These are phyloP conservation scores for Colletotrichum simmondsii DNA, from an alignment of 2,329 filamentous ascomycete genomes.

Conservation along the genomic window DNA sequence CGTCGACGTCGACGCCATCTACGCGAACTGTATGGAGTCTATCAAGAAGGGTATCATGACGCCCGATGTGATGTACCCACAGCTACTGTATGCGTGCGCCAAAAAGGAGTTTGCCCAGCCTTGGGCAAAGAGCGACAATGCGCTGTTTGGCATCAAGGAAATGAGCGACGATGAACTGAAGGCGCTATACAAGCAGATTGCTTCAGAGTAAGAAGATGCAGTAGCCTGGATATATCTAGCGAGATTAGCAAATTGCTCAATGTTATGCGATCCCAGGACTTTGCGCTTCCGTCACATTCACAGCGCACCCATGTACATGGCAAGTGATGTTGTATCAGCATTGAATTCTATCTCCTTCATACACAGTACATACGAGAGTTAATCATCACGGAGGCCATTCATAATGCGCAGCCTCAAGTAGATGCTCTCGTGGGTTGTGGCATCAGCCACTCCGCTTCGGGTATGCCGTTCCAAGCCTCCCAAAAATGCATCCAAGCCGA, in stretches of 20 bases:
- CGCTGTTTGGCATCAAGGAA: constrained; percentile 35
- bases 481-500: constrained; percentile 30
- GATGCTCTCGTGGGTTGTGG: constrained; percentile 17
- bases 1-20: constrained; percentile 34
- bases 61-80: constrained; percentile 30
- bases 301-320: background rate
- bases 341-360: constrained; percentile 36
- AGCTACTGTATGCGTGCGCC: constrained; percentile 36
- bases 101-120: constrained; percentile 31
- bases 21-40: constrained; percentile 33
- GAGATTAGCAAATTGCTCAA: background rate
- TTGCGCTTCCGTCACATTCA: background rate
- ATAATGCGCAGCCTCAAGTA: constrained; percentile 22
- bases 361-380: constrained; percentile 35
- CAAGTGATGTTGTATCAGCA: constrained; percentile 19
- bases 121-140: constrained; percentile 37
- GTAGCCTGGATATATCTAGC: background rate
- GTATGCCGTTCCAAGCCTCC: constrained; percentile 30
- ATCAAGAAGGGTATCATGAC: constrained; percentile 36
- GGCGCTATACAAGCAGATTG: constrained; percentile 32
- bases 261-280: background rate
- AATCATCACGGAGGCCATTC: constrained; percentile 20
- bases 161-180: constrained; percentile 37
- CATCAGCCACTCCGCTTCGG: constrained; percentile 20
- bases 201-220: constrained; percentile 6